Percentiles rank a stretch among this genome's conserved stretches.
These are phyloP conservation scores for Polygonum aviculare DNA, from an alignment of 148 eudicot genomes.

Conservation along the genomic window DNA sequence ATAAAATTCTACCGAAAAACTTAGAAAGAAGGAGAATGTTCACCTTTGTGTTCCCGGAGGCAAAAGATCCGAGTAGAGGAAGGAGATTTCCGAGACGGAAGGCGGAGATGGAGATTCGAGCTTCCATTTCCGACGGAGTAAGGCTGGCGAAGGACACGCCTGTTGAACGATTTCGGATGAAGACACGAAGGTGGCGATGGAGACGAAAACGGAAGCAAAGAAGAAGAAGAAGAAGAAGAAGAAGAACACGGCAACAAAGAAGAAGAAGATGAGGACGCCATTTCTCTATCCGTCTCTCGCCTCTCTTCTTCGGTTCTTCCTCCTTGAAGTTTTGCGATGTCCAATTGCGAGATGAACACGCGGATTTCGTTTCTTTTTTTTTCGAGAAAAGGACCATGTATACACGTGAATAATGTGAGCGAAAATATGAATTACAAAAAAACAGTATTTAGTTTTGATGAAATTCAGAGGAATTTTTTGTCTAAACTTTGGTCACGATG, in stretches of 20 bases:
- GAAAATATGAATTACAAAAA: too few species aligned
- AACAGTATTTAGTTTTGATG: too few species aligned
- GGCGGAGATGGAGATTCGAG: constrained; percentile 4
- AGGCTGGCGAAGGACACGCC: neutral
- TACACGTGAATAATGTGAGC: neutral
- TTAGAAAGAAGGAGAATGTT: neutral
- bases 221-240: neutral
- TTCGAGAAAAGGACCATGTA: neutral
- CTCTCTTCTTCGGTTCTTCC: neutral
- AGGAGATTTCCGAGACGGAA: neutral
- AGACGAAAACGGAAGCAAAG: constrained; percentile 4
- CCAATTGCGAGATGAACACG: neutral
- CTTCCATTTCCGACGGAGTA: constrained; percentile 2
- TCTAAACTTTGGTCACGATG: too few species aligned
- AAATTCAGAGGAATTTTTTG: too few species aligned
- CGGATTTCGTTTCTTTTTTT: too few species aligned
- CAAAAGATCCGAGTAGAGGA: constrained; percentile 7
- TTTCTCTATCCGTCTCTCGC: neutral
- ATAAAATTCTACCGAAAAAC: neutral
- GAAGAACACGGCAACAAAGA: constrained; percentile 3
- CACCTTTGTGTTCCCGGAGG: neutral
- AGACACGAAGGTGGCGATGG: neutral
- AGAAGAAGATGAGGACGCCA: constrained; percentile 2
- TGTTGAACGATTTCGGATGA: neutral
- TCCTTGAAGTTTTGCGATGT: neutral